Evolutionary conservation across 73 alveolate species (phyloP).

Genomic region (Symbiodinium pilosum): DNA sequence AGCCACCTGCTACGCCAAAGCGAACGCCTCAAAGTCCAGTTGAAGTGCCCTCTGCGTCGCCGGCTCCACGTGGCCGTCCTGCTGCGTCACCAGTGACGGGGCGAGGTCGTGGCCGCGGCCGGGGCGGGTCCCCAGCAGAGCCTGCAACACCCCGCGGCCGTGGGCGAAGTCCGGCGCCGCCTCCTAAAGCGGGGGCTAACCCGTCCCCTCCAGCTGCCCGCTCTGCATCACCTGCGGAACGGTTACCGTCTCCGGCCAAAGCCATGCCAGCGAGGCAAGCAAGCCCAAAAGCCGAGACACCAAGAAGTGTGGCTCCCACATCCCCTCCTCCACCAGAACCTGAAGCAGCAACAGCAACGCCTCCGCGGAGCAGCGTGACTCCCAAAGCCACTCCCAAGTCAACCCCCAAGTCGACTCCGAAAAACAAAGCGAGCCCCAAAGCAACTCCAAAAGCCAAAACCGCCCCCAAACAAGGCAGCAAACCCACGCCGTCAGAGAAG

Average conservation of each 20-base stretch:
- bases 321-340: neutral
- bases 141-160: neutral
- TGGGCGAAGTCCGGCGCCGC: neutral
- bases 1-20: neutral
- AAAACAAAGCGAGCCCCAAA: neutral
- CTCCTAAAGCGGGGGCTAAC: neutral
- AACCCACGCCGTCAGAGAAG: slow-evolving; percentile 59
- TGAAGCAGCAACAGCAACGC: neutral
- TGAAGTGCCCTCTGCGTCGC: neutral
- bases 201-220: neutral
- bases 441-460: slow-evolving; percentile 34
- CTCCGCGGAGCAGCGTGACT: slow-evolving; percentile 15
- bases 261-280: neutral
- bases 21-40: neutral
- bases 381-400: slow-evolving; percentile 21
- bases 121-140: neutral
- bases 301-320: too few relatives aligned
- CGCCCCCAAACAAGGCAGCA: too few relatives aligned
- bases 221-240: neutral
- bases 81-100: neutral
- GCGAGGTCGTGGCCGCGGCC: neutral
- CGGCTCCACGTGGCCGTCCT: neutral
- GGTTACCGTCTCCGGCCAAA: neutral
- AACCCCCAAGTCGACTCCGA: slow-evolving; percentile 53
- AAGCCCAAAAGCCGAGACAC: too few relatives aligned